phyloP scores from a whole-genome alignment of 2,329 filamentous ascomycete genomes.

The Biscogniauxia sp. region DNA sequence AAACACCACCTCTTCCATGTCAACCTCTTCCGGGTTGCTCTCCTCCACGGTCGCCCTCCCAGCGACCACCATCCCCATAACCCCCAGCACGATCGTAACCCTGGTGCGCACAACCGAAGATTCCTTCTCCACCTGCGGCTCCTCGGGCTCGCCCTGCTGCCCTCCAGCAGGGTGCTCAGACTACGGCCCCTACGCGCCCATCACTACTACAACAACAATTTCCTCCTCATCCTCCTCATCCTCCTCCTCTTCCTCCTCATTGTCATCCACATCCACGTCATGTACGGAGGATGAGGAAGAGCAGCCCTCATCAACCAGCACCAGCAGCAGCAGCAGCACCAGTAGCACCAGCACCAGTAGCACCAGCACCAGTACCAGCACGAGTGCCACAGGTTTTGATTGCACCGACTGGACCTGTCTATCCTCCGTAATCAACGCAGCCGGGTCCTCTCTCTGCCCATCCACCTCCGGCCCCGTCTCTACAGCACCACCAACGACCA shows the following conservation, averaged over 20 bases:
- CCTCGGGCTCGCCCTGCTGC: neutral
- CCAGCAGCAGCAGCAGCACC: too few relatives aligned
- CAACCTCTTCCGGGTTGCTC: neutral
- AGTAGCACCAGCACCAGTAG: too few relatives aligned
- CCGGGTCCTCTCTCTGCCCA: conserved; percentile 3
- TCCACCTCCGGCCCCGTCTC: neutral
- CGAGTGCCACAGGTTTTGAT: conserved; percentile 2
- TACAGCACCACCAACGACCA: too few relatives aligned
- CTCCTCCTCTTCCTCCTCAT: too few relatives aligned
- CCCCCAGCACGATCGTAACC: neutral
- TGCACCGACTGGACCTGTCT: conserved; percentile 15
- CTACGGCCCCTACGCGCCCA: too few relatives aligned
- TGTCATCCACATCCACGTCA: too few relatives aligned
- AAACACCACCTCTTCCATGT: neutral
- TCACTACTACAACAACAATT: too few relatives aligned
- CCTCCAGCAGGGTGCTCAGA: neutral
- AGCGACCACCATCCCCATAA: neutral
- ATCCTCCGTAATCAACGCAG: conserved; percentile 8
- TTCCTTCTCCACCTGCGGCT: neutral
- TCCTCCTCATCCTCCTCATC: too few relatives aligned
- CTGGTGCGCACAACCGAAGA: neutral
- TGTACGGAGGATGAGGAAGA: too few relatives aligned
- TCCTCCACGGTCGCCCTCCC: too few relatives aligned
- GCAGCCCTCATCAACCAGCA: too few relatives aligned
- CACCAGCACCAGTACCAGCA: too few relatives aligned